These are phyloP conservation scores for Lentinula sp. DNA, from an alignment of 768 basidiomycete genomes.

Conservation along the genomic window DNA sequence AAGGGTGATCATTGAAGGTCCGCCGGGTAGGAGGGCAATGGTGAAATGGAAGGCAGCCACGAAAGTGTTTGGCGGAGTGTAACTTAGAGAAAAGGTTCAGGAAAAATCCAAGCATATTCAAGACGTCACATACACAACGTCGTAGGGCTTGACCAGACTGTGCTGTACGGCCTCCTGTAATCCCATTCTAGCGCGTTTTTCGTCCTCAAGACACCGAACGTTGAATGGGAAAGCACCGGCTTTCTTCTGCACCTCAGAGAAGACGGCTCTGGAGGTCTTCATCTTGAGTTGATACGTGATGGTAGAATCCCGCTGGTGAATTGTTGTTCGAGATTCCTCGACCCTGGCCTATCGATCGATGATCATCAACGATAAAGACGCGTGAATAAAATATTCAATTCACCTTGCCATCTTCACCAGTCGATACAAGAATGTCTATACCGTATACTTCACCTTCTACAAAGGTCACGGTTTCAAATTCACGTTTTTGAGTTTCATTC, in stretches of 20 bases:
- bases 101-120: not conserved
- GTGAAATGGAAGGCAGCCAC: slow-evolving; percentile 98
- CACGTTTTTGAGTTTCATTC: slow-evolving; percentile 73
- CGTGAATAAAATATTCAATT: slow-evolving; percentile 10
- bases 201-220: slow-evolving; percentile 88
- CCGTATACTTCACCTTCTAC: slow-evolving; percentile 95
- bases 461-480: slow-evolving; percentile 80
- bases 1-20: slow-evolving; percentile 82
- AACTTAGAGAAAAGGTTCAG: slow-evolving; percentile 34
- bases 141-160: slow-evolving; percentile 88
- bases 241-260: slow-evolving; percentile 97
- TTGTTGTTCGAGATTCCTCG: slow-evolving; percentile 86
- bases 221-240: slow-evolving; percentile 98
- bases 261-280: slow-evolving; percentile 95
- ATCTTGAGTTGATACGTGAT: slow-evolving; percentile 95
- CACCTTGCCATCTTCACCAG: slow-evolving; percentile 89
- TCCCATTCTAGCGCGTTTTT: slow-evolving; percentile 93
- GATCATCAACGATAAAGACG: slow-evolving; percentile 3
- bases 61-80: slow-evolving; percentile 75
- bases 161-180: slow-evolving; percentile 96
- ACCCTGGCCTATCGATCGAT: slow-evolving; percentile 59
- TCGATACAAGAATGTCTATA: slow-evolving; percentile 85
- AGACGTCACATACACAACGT: slow-evolving; percentile 65
- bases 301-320: slow-evolving; percentile 84
- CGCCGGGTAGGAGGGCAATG: slow-evolving; percentile 84